phyloP scores from a whole-genome alignment of 2,329 filamentous ascomycete genomes.

The Phoma sp. region DNA sequence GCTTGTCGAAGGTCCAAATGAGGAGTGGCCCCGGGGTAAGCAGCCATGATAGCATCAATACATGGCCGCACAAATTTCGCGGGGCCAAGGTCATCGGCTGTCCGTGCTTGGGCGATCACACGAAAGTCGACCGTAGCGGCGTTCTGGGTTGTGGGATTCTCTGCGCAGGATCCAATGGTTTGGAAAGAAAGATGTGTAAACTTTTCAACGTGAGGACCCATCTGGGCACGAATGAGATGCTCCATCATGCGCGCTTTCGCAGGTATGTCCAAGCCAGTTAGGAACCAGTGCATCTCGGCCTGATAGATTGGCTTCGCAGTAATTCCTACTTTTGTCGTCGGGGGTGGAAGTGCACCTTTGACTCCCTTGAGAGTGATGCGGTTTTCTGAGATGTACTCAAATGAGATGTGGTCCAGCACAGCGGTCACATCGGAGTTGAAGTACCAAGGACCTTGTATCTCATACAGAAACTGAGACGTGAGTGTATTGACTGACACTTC shows the following conservation, averaged over 20 bases:
- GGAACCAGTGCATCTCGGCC: conserved; percentile 55
- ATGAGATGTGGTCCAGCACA: conserved; percentile 57
- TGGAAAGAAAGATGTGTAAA: conserved; percentile 47
- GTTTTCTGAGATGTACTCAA: conserved; percentile 59
- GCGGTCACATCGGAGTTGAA: conserved; percentile 65
- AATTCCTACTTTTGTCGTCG: conserved; percentile 52
- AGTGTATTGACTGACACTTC: conserved; percentile 58
- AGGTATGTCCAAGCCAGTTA: conserved; percentile 53
- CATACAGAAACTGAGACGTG: conserved; percentile 59
- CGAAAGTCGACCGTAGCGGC: conserved; percentile 58
- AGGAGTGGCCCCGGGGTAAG: conserved; percentile 54
- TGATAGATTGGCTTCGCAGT: conserved; percentile 55
- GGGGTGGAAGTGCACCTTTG: conserved; percentile 45
- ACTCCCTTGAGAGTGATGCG: conserved; percentile 58
- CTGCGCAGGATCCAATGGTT: conserved; percentile 48
- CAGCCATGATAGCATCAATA: conserved; percentile 52
- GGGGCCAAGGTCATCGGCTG: conserved; percentile 42
- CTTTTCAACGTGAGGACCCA: conserved; percentile 46
- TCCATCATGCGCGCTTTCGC: conserved; percentile 56
- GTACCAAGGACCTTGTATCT: conserved; percentile 56
- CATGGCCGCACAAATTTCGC: conserved; percentile 50
- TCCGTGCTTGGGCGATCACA: conserved; percentile 55
- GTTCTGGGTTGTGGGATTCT: conserved; percentile 54
- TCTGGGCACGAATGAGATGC: conserved; percentile 39
- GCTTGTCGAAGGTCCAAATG: conserved; percentile 49